Evolutionary conservation across 169 alveolate species (phyloP).

Genomic region (Pseudocohnilembus persalinus): DNA sequence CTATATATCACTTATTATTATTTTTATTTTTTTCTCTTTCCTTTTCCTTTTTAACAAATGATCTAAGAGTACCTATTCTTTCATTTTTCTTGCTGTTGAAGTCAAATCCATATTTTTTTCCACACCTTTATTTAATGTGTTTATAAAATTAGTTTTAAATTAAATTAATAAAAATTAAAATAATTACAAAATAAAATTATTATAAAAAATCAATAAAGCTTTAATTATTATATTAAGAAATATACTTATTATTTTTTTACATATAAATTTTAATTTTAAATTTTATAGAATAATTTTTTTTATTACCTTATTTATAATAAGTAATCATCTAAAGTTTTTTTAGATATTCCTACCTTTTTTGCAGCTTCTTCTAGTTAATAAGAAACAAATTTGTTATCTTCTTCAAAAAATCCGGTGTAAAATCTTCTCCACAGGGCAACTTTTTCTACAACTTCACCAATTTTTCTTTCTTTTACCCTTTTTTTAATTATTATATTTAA

Average conservation of each 20-base stretch:
- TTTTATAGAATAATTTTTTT: background rate
- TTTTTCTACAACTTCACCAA: slow-evolving; percentile 81
- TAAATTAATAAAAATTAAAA: too few species aligned
- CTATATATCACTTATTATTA: too few species aligned
- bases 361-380: slow-evolving; percentile 86
- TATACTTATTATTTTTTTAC: background rate
- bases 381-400: slow-evolving; percentile 57
- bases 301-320: slow-evolving; percentile 59
- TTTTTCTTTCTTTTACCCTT: slow-evolving; percentile 86
- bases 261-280: background rate
- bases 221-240: background rate
- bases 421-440: slow-evolving; percentile 84
- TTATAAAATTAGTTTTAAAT: background rate
- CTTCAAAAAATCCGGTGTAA: slow-evolving; percentile 71
- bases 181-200: too few species aligned
- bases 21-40: too few species aligned
- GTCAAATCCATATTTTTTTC: slow-evolving; percentile 76
- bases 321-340: slow-evolving; percentile 86
- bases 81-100: slow-evolving; percentile 76
- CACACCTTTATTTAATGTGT: slow-evolving; percentile 52
- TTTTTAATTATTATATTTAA: slow-evolving; percentile 39
- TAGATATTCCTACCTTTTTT: slow-evolving; percentile 74
- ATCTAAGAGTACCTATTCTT: slow-evolving; percentile 81
- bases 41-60: slow-evolving; percentile 71
- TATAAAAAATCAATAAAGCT: background rate